Conservation (phyloP, 345 rosid genomes). For the Gossypium thurberi region DNA sequence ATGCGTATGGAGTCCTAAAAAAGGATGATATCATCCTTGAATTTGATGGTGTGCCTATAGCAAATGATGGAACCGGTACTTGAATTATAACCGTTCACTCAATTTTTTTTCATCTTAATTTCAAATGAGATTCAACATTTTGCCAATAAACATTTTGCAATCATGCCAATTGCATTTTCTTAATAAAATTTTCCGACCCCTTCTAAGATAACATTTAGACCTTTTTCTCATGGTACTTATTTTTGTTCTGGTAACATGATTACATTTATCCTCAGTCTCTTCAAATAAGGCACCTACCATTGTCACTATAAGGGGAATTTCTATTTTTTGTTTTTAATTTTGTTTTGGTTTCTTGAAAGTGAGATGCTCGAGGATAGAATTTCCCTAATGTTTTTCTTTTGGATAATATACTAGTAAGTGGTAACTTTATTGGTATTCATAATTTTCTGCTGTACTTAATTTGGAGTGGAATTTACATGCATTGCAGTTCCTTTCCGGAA, state of each 20-base stretch:
- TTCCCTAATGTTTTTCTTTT: not conserved
- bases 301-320: not conserved
- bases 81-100: slow-evolving; percentile 4
- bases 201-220: not conserved
- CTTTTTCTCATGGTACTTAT: not conserved
- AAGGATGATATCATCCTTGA: slow-evolving; percentile 75
- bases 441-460: slow-evolving; percentile 10
- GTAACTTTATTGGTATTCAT: not conserved
- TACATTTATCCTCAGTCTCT: not conserved
- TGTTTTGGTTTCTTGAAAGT: not conserved
- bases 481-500: slow-evolving; percentile 76
- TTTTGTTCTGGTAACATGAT: not conserved
- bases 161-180: not conserved
- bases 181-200: not conserved
- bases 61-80: slow-evolving; percentile 86
- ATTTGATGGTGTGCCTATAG: slow-evolving; percentile 75
- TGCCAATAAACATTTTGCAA: not conserved
- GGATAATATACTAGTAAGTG: not conserved
- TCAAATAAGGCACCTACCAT: not conserved
- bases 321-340: too few species aligned
- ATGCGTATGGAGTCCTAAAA: slow-evolving; percentile 46
- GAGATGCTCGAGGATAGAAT: not conserved
- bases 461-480: slow-evolving; percentile 11
- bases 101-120: not conserved
- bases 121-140: not conserved